Base-by-base conservation (phyloP, 352 stramenopile species). In the Pythium utonaiense region DNA sequence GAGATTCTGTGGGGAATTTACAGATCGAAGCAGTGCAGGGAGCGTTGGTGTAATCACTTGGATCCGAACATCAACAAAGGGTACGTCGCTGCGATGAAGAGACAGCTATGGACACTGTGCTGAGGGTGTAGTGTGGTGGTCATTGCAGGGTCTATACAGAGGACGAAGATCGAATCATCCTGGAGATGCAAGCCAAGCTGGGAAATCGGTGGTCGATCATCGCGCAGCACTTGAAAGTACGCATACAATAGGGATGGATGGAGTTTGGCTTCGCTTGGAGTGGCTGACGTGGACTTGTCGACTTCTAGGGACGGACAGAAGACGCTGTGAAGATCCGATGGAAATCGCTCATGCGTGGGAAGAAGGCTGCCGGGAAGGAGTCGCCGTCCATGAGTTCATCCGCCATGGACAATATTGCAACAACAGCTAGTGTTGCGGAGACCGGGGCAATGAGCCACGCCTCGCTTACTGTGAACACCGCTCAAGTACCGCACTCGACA, bases 201-300 rank as follows among this genome's bases (percentile, higher is more conserved):
- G 92, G 92, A 7, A 97, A 97, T 48, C 82, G 88, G 6, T 98
- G 92, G 92, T 96, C 90, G 2, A 93, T 95, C 47, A 97, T 98
- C 61, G 92, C 92, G 0, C 85, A 95, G 54, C 85, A 93, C 28
- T 74, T 98, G 1, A 91, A 91, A 67, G 85, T 93, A 67, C 52
- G 67, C 34, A 41, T 41, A 4, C 12, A 41, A 9, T 3, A 16
- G 16, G 31, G 31, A 9, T 38, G 6, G 31, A 38, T 38, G 6
- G 31, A 38, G n/a, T n/a, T n/a, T n/a, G n/a, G n/a, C n/a, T n/a
- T n/a, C n/a, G n/a, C n/a, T n/a, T 41, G 34, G 12, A 16, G 17
- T 60, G 19, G 12, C 45, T 62, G 31, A 42, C 3, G 21, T 27
- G 48, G 12, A 19, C 27, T 9, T 25, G 22, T 1, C 51, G 24